phyloP scores from a whole-genome alignment of 345 rosid genomes.

The Nephelium lappaceum region DNA sequence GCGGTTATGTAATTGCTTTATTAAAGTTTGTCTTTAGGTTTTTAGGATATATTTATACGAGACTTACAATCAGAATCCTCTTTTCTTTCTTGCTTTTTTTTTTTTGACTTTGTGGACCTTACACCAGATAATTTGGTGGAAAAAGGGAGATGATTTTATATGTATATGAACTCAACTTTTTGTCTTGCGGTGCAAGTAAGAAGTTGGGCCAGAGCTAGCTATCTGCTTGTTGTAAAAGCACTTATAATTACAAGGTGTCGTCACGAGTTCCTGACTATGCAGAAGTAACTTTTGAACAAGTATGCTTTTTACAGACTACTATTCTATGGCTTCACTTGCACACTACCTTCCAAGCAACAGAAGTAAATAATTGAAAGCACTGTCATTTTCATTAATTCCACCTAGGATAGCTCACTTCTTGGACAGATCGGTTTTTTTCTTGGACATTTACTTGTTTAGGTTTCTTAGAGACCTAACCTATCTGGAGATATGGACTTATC shows the following conservation, averaged over 20 bases:
- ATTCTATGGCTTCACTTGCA: neutral
- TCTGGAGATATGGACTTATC: slow-evolving; percentile 13
- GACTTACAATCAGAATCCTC: neutral
- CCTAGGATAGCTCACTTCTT: neutral
- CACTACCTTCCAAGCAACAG: neutral
- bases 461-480: slow-evolving; percentile 26
- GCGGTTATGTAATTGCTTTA: slow-evolving; percentile 11
- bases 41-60: neutral
- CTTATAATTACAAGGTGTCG: neutral
- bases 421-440: neutral
- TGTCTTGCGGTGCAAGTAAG: slow-evolving; percentile 22
- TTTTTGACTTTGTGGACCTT: slow-evolving; percentile 7
- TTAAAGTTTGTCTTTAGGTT: neutral
- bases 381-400: neutral
- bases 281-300: neutral
- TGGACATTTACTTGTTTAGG: neutral
- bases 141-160: neutral
- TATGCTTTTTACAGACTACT: neutral
- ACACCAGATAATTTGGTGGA: slow-evolving; percentile 9
- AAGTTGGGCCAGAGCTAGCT: slow-evolving; percentile 6
- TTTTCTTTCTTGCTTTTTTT: neutral
- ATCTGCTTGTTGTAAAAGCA: slow-evolving; percentile 12
- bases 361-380: neutral
- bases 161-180: neutral
- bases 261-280: neutral